Base-by-base conservation (phyloP, 305 asterid genomes). In the Fraxinus ornus region DNA sequence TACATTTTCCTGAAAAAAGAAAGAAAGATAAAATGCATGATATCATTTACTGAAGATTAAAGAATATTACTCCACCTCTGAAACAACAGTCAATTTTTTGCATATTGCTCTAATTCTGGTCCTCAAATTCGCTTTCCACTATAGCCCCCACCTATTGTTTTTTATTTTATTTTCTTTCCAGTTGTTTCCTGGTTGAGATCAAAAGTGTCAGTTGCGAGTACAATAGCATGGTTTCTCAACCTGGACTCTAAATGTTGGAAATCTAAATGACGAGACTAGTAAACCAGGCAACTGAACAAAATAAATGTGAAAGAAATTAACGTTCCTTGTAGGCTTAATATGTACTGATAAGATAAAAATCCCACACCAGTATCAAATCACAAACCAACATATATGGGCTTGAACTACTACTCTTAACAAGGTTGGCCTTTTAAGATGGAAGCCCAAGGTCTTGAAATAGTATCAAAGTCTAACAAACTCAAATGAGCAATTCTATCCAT, bases 1-100 rank as follows among this genome's bases (percentile, higher is more conserved):
- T 97, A 95, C 97, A 94, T 92, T 90, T 93, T 95, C 81, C 99
- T 97, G 91, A 84, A 83, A 44, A 47, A 52, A n/a, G 62, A 52
- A 52, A 52, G 62, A 82, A 72, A 83, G 44, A 60, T 15, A 72
- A 62, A n/a, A 32, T 35, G 76, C 60, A 72, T 81, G 52, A 85
- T 52, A 81, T 78, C 66, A 83, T 41, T 62, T 36, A 49, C 33
- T 57, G 17, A 79, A 79, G 30, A 62, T 24, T 76, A 36, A 26
- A 75, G 57, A 80, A 32, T 60, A 28, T 13, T 55, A 55, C 73
- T 84, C 35, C 28, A 57, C 4, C 64, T 7, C 64, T 13, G 64
- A n/a, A 19, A 57, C 68, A 57, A 57, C 80, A 70, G 60, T 75
- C 68, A 22, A 82, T 74, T 79, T 62, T 30, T 52, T 8, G 22